Conservation (phyloP, 2,329 filamentous ascomycete species). For the Annulohypoxylon truncatum region DNA sequence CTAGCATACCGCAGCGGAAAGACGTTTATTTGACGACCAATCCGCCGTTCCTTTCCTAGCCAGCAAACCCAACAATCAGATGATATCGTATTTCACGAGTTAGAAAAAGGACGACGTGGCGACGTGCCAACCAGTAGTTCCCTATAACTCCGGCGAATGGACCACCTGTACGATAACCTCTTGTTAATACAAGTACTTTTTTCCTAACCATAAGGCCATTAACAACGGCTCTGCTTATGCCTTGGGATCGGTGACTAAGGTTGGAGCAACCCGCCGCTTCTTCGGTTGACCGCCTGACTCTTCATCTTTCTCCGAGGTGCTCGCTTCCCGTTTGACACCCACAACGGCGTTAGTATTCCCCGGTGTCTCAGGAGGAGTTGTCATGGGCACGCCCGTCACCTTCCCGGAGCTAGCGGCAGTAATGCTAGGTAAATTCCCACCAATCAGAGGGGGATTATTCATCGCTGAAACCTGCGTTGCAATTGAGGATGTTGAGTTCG, state of each 20-base stretch:
- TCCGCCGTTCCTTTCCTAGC: constrained; percentile 20
- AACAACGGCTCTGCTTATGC: background rate
- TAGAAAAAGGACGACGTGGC: constrained; percentile 7
- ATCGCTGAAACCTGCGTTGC: constrained; percentile 74
- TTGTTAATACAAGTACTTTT: constrained; percentile 15
- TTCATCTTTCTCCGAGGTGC: constrained; percentile 65
- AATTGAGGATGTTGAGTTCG: constrained; percentile 86
- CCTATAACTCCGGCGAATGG: constrained; percentile 26
- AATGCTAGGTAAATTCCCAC: constrained; percentile 80
- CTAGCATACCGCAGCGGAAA: background rate
- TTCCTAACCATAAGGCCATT: background rate
- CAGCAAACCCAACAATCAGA: constrained; percentile 14
- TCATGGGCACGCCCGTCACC: constrained; percentile 75
- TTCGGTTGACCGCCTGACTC: constrained; percentile 63
- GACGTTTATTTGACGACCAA: constrained; percentile 9
- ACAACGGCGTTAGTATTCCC: constrained; percentile 63
- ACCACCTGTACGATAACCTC: constrained; percentile 5
- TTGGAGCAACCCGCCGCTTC: constrained; percentile 77
- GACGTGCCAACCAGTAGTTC: constrained; percentile 11
- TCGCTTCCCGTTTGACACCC: constrained; percentile 68
- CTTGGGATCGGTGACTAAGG: constrained; percentile 58
- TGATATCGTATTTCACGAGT: constrained; percentile 14
- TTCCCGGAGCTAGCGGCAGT: constrained; percentile 77
- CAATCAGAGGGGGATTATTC: constrained; percentile 82
- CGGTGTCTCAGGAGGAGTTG: constrained; percentile 92